Base-by-base conservation (phyloP, 129 eudicot species). In the Silybum marianum region DNA sequence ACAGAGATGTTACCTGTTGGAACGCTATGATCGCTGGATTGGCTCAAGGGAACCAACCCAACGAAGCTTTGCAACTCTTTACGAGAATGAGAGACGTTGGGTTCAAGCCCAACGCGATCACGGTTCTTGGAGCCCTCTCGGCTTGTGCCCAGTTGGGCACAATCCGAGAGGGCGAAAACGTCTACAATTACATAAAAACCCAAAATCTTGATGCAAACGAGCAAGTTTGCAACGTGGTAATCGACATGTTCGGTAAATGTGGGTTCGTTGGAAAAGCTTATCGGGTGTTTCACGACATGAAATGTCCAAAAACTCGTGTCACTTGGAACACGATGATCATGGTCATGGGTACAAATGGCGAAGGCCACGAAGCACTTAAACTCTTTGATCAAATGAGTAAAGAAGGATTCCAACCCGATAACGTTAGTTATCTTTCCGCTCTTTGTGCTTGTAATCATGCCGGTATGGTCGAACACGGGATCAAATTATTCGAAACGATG, bases 271-370 rank as follows among this genome's bases (percentile, higher is more conserved):
- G 82, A 30, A 87, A 80, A 69, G 97, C 98, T 0, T 88, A 84
- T 76, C 40, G 44, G 30, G 92, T 90, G 38, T 94, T 94, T 63
- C 60, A 84, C 9, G 58, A 60, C 30, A 90, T 94, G 96, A 88
- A 73, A 58, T 90, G 93, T 80, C 25, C 9, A 39, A 89, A 76
- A 86, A 84, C 81, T 51, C 69, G 86, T 74, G 81, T 94, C 23
- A 94, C 94, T 6, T 94, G 93, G 92, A 94, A 94, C 74, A 92
- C 96, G 2, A 90, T 94, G 98, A 89, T 94, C 34, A 92, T 90
- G 98, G 97, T 86, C 5, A 77, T 92, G 63, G 98, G 91, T 7
- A 88, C 88, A 83, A 89, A 92, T 2, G 96, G 97, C 2, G 91
- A 90, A 82, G 96, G 92, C 9, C 74, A 9, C 5, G 82, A 86